Evolutionary conservation across 2,329 filamentous ascomycete genomes (phyloP).

Genomic region (Ophiostoma sp.): DNA sequence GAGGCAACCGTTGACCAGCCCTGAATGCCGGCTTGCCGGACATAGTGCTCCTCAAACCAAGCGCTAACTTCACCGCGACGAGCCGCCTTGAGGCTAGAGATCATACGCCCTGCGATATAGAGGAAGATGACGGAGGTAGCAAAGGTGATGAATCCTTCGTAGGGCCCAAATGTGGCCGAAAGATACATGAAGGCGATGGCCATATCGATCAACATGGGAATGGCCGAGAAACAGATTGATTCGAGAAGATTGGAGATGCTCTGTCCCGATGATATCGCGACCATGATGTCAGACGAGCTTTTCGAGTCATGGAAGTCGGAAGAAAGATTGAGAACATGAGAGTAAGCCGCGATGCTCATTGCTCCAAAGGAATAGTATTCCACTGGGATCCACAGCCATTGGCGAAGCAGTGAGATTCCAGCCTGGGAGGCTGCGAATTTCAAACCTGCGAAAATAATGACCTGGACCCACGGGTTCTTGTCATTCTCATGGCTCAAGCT

Average conservation of each 20-base stretch:
- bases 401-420: conserved; percentile 54
- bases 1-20: conserved; percentile 61
- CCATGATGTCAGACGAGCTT: conserved; percentile 58
- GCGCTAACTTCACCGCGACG: conserved; percentile 54
- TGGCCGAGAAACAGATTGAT: conserved; percentile 57
- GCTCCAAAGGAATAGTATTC: conserved; percentile 58
- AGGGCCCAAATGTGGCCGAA: conserved; percentile 58
- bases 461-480: conserved; percentile 53
- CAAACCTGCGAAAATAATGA: conserved; percentile 52
- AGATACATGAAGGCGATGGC: conserved; percentile 60
- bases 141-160: conserved; percentile 63
- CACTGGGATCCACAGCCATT: conserved; percentile 60
- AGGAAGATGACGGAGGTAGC: conserved; percentile 59
- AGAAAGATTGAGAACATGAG: conserved; percentile 61
- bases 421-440: conserved; percentile 56
- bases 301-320: conserved; percentile 63
- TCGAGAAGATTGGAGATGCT: conserved; percentile 59
- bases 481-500: conserved; percentile 56
- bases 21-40: conserved; percentile 56
- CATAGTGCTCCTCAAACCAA: conserved; percentile 56
- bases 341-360: conserved; percentile 56
- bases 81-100: conserved; percentile 50
- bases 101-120: conserved; percentile 54
- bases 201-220: conserved; percentile 63
- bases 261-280: conserved; percentile 56